Conservation (phyloP, 768 basidiomycete genomes). For the Lactifluus echinatus region DNA sequence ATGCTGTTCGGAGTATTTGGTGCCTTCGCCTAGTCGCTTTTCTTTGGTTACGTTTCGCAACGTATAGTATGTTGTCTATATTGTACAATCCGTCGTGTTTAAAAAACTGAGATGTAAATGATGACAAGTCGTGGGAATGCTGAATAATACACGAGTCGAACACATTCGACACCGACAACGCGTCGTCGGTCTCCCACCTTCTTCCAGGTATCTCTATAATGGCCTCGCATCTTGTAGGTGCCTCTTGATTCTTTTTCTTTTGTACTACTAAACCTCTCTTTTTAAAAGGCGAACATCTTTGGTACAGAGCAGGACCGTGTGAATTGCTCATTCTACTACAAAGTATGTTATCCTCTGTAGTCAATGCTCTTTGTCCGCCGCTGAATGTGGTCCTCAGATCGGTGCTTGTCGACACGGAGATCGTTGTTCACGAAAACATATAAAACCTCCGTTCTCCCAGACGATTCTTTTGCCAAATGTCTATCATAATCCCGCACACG, state of each 20-base stretch:
- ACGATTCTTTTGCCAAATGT: constrained; percentile 95
- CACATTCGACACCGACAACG: neutral
- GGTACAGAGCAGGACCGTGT: constrained; percentile 93
- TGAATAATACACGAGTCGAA: neutral
- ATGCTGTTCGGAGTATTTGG: constrained; percentile 52
- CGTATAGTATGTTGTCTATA: too few relatives aligned
- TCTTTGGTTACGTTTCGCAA: neutral
- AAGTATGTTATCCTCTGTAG: constrained; percentile 39
- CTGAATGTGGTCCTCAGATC: constrained; percentile 47
- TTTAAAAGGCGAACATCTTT: constrained; percentile 80
- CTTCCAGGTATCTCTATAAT: constrained; percentile 24
- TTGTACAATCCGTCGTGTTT: too few relatives aligned
- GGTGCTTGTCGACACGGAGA: constrained; percentile 98
- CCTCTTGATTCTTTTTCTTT: neutral
- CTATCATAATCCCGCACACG: constrained; percentile 96
- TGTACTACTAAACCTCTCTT: neutral
- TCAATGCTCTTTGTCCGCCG: neutral
- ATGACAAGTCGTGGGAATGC: constrained; percentile 11
- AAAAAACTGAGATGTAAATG: too few relatives aligned
- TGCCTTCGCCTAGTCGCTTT: constrained; percentile 32
- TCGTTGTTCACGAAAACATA: constrained; percentile 96
- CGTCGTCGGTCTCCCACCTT: neutral
- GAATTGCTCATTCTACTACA: constrained; percentile 99
- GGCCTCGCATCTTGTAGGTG: constrained; percentile 72
- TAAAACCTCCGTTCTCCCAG: constrained; percentile 94